Base-by-base conservation (phyloP, 768 basidiomycete genomes). In the Tubosaeta sp. region DNA sequence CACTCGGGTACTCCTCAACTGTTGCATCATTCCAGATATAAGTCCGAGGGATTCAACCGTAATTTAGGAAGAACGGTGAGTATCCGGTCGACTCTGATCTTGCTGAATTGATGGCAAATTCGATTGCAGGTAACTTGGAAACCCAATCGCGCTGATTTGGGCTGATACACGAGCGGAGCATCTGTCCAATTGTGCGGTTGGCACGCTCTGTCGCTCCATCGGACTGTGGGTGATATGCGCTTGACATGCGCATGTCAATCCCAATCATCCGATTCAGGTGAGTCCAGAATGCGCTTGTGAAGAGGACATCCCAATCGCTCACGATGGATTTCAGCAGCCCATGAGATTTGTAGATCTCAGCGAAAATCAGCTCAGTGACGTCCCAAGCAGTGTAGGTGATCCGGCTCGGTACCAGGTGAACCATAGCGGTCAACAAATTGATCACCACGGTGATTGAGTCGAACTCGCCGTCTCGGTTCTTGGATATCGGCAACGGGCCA, bases 281-380 rank as follows among this genome's bases (percentile, higher is more conserved):
- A 1, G 54, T 52, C 70, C 70, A 71, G 47, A 71, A 68, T 0
- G 17, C 2, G 2, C 59, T 62, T 0, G 57, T 63, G 34, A 72
- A 72, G 12, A 65, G 44, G 0, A 59, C 29, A 11, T 67, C 66
- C 0, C 64, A 37, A 35, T 72, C 65, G 2, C 50, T 59, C 2
- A 71, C 49, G 0, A 72, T 63, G 0, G 16, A 5, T 1, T 32
- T 48, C 0, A 55, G 58, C 0, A 57, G 12, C 0, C 61, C 47
- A 9, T 59, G 74, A 0, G 60, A 56, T 11, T 70, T 71, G 29
- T 74, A 75, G 0, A 76, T 59, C 2, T 65, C 34, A 1, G 60
- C 60, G 35, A 74, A 73, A 25, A 75, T 57, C 0, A 74, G 12
- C 34, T 75, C 65, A 0, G 74, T 73, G 0, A 79, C 46, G 0